These are phyloP conservation scores for Trypanosoma lewisi DNA, from an alignment of 208 protist species.

Conservation along the genomic window DNA sequence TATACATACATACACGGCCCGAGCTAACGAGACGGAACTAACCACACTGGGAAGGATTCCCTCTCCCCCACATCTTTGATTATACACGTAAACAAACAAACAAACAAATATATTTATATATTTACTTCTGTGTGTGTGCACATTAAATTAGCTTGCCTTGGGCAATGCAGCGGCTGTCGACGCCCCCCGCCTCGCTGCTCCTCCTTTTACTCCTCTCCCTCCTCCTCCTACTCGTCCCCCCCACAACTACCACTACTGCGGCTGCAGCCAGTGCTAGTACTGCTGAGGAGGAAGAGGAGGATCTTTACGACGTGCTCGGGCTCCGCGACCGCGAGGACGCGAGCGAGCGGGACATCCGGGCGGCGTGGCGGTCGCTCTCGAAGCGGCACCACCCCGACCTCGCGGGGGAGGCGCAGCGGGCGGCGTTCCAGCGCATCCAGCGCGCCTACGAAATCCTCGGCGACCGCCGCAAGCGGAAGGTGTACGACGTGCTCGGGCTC, in stretches of 20 bases:
- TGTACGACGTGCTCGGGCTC: slow-evolving; percentile 74
- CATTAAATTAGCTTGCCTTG: too few relatives aligned
- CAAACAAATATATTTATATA: not conserved
- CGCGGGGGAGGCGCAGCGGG: slow-evolving; percentile 37
- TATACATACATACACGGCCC: slow-evolving; percentile 4
- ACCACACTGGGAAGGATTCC: too few relatives aligned
- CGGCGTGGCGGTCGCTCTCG: slow-evolving; percentile 42
- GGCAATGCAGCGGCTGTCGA: too few relatives aligned
- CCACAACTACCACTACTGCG: not conserved
- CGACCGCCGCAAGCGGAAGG: slow-evolving; percentile 58
- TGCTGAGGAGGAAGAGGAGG: slow-evolving; percentile 28
- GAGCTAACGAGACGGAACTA: not conserved
- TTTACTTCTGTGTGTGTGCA: too few relatives aligned
- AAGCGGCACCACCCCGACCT: slow-evolving; percentile 57
- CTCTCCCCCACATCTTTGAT: too few relatives aligned
- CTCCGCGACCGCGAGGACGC: slow-evolving; percentile 52
- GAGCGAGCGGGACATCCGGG: slow-evolving; percentile 50
- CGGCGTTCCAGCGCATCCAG: slow-evolving; percentile 57
- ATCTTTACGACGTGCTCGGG: slow-evolving; percentile 53
- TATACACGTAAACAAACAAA: too few relatives aligned
- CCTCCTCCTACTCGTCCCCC: too few relatives aligned
- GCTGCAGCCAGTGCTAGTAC: slow-evolving; percentile 3
- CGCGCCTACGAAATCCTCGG: slow-evolving; percentile 78
- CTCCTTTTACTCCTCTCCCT: too few relatives aligned
- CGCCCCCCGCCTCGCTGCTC: too few relatives aligned